Evolutionary conservation across 108 stramenopile genomes (phyloP).

Genomic region (Discostella stelligeroides): DNA sequence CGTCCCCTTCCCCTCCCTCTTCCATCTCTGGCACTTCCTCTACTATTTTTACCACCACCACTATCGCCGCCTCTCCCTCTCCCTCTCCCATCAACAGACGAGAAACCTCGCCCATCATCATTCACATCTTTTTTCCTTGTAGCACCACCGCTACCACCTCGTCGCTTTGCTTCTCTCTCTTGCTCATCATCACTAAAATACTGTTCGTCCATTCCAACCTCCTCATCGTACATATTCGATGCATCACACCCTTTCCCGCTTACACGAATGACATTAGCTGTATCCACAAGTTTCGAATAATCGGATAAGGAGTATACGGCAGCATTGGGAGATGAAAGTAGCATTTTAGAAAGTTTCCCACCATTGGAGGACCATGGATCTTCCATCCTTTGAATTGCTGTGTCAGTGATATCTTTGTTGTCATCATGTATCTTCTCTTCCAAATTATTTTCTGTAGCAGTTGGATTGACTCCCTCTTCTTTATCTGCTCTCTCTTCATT

Average conservation of each 20-base stretch:
- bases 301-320: constrained; percentile 64
- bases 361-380: constrained; percentile 65
- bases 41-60: constrained; percentile 6
- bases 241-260: constrained; percentile 88
- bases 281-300: constrained; percentile 71
- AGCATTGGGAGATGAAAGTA: constrained; percentile 38
- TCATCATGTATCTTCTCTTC: not conserved
- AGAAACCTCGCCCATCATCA: constrained; percentile 11
- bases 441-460: not conserved
- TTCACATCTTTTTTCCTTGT: not conserved
- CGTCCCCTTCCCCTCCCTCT: constrained; percentile 16
- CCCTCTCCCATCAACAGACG: constrained; percentile 12
- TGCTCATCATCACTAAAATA: constrained; percentile 83
- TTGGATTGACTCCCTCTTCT: not conserved
- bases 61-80: constrained; percentile 1
- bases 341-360: constrained; percentile 58
- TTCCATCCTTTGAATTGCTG: constrained; percentile 25
- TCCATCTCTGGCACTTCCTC: constrained; percentile 20
- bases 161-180: constrained; percentile 70
- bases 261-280: constrained; percentile 48
- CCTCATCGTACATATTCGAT: constrained; percentile 87
- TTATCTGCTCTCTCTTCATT: not conserved
- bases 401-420: not conserved
- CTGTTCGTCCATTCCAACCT: constrained; percentile 67
- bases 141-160: constrained; percentile 28